Conservation (phyloP, 2,329 filamentous ascomycete genomes). For the Fusarium mexicanum region DNA sequence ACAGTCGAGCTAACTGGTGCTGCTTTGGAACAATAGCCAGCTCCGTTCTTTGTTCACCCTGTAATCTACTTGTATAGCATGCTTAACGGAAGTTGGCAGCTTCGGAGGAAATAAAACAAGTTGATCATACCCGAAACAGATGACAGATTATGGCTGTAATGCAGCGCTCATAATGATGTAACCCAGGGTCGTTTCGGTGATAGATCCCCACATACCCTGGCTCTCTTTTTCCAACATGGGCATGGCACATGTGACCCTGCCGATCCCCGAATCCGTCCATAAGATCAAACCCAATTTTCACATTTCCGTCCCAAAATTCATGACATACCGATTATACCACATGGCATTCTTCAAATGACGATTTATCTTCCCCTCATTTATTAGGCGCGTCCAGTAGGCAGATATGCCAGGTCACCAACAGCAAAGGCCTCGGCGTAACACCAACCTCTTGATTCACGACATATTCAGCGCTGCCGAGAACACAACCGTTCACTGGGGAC, state of each 20-base stretch:
- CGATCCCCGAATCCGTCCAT: neutral
- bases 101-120: neutral
- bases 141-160: neutral
- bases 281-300: neutral
- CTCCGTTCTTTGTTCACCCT: neutral
- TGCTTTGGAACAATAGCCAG: neutral
- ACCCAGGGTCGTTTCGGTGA: neutral
- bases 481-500: neutral
- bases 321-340: rapidly evolving
- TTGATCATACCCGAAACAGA: neutral
- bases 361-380: neutral
- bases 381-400: neutral
- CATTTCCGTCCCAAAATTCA: neutral
- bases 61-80: neutral
- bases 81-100: neutral
- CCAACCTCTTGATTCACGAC: neutral
- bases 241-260: neutral
- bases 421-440: neutral
- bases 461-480: neutral
- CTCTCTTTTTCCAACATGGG: neutral
- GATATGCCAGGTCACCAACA: neutral
- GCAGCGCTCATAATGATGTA: neutral
- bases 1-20: neutral
- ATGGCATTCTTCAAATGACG: neutral
- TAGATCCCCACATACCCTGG: neutral